Percentiles rank a stretch among this genome's conserved stretches.
These are phyloP conservation scores for Shiraia bambusicola DNA, from an alignment of 2,329 filamentous ascomycete genomes.

Conservation along the genomic window DNA sequence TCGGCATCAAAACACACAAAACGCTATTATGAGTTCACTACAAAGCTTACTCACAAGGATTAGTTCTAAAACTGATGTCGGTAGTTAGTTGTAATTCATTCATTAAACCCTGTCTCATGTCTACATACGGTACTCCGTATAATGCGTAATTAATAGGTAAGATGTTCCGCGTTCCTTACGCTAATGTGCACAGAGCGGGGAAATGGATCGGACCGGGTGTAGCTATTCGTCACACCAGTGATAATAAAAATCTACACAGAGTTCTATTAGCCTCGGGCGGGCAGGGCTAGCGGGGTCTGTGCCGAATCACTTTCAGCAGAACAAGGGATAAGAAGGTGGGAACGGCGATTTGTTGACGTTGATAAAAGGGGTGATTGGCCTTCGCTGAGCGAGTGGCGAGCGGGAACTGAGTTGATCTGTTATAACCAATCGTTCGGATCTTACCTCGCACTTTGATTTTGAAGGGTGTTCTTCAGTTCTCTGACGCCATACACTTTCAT, in stretches of 20 bases:
- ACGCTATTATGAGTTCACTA: background rate
- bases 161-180: background rate
- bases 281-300: background rate
- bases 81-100: background rate
- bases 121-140: background rate
- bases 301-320: too few species aligned
- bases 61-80: background rate
- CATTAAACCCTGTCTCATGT: too few species aligned
- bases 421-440: background rate
- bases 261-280: constrained; percentile 18
- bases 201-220: constrained; percentile 1
- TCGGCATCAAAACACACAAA: constrained; percentile 5
- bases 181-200: constrained; percentile 16
- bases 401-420: background rate
- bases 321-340: background rate
- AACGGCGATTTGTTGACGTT: constrained; percentile 4
- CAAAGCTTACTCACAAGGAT: background rate
- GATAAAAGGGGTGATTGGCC: background rate
- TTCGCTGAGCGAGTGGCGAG: background rate
- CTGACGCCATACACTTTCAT: background rate
- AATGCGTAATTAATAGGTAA: too few species aligned
- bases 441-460: background rate
- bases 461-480: constrained; percentile 1
- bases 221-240: too few species aligned
- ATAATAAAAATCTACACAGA: constrained; percentile 13